phyloP scores from a whole-genome alignment of 768 basidiomycete genomes.

The Naganishia antarctica region DNA sequence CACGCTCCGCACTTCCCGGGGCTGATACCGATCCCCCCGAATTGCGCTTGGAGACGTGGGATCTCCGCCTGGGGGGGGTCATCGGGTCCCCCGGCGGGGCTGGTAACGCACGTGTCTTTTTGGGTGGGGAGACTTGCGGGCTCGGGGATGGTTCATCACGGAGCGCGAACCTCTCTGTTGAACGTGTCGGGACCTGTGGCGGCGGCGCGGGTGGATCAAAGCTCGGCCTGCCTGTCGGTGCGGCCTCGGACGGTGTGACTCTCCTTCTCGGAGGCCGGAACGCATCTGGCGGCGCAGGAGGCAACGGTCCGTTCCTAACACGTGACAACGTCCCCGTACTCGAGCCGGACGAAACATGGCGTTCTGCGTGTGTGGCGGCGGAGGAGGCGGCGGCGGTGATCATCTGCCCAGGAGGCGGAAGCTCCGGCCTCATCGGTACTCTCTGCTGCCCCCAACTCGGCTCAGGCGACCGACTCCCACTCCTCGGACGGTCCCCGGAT shows the following conservation, averaged over 20 bases:
- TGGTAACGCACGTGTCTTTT: background rate
- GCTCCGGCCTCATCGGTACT: slow-evolving; percentile 11
- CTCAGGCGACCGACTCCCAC: slow-evolving; percentile 5
- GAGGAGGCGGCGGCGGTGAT: slow-evolving; percentile 2
- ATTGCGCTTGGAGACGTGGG: background rate
- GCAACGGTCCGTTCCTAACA: slow-evolving; percentile 29
- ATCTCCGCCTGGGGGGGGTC: slow-evolving; percentile 13
- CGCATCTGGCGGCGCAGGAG: slow-evolving; percentile 49
- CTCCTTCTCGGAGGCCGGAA: slow-evolving; percentile 45
- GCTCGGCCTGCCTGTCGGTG: background rate
- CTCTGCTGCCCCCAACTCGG: too few species aligned
- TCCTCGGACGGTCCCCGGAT: background rate
- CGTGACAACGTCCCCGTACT: too few species aligned
- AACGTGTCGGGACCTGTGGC: background rate
- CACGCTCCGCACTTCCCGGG: too few species aligned
- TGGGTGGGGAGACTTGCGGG: background rate
- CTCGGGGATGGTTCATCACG: slow-evolving; percentile 8
- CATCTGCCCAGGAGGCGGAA: slow-evolving; percentile 6
- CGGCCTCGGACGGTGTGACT: slow-evolving; percentile 29
- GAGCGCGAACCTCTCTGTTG: slow-evolving; percentile 6
- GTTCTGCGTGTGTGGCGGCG: slow-evolving; percentile 7
- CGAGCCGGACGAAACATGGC: slow-evolving; percentile 3
- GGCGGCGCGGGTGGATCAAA: slow-evolving; percentile 33
- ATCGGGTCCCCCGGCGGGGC: background rate
- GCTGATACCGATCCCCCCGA: background rate